Base-by-base conservation (phyloP, 1,284 basidiomycete species). In the Marasmius sp. region DNA sequence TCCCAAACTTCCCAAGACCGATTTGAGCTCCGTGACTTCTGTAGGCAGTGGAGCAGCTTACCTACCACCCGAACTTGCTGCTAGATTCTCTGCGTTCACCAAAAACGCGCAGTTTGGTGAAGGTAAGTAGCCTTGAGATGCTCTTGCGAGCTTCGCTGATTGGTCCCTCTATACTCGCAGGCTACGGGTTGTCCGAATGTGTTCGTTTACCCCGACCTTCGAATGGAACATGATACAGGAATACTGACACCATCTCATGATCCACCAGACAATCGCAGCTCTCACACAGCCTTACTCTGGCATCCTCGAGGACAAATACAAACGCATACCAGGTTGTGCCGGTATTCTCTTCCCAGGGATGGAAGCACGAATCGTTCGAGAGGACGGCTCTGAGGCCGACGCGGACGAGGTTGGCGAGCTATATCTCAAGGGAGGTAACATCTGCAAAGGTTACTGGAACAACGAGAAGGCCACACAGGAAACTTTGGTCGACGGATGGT, bases 121-220 rank as follows among this genome's bases (percentile, higher is more conserved):
- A 78, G 88, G 88, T 88, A 56, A 3, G 70, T 70, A n/a, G 20
- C 48, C 27, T 27, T 27, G 27, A 27, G 34, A 41, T 43, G 48
- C 1, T 51, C 9, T 47, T n/a, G n/a, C 33, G 20, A 34, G 49
- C 43, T n/a, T 49, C 22, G 33, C 62, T 37, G 10, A 36, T 66
- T 52, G 64, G 50, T 9, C 16, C 5, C 37, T 51, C n/a, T 27
- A 52, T 16, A 38, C 51, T 0, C 11, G 20, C 64, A 87, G 89
- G 89, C 0, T 93, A 89, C 67, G 91, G 91, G 14, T 85, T 92
- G 80, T 90, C 89, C 0, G 91, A 93, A 82, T 76, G 77, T 59
- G 90, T 91, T 70, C 63, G 86, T 71, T 33, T 7, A 47, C 49
- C 57, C 51, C 36, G 58, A 16, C 41, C 20, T n/a, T 41, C 12